phyloP scores from a whole-genome alignment of 306 rosid genomes.

The Corylus avellana region DNA sequence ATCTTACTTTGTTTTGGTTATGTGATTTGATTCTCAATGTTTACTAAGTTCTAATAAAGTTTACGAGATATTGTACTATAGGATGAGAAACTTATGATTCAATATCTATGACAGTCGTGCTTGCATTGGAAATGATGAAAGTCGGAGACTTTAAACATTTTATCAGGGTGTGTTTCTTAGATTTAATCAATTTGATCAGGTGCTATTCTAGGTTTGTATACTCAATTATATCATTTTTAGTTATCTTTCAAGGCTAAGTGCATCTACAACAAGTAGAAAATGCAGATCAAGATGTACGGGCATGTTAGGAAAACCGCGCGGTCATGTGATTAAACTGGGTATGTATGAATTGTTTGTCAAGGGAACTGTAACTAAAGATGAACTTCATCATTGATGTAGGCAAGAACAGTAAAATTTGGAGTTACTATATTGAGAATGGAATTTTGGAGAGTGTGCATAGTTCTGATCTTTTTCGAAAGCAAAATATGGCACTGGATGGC shows the following conservation, averaged over 20 bases:
- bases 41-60: neutral
- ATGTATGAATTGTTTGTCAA: neutral
- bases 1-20: neutral
- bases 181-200: neutral
- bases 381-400: neutral
- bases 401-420: neutral
- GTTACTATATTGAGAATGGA: neutral
- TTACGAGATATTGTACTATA: neutral
- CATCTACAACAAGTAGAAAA: neutral
- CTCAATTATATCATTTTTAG: neutral
- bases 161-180: neutral
- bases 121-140: neutral
- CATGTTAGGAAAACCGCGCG: neutral
- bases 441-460: neutral
- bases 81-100: neutral
- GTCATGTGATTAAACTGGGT: neutral
- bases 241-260: neutral
- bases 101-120: neutral
- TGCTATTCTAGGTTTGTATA: neutral
- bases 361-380: neutral
- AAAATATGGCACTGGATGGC: neutral
- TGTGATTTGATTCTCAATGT: neutral
- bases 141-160: neutral
- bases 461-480: neutral
- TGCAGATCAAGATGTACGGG: neutral